Conservation (phyloP, 1,284 basidiomycete species). For the Tranzscheliella williamsii region DNA sequence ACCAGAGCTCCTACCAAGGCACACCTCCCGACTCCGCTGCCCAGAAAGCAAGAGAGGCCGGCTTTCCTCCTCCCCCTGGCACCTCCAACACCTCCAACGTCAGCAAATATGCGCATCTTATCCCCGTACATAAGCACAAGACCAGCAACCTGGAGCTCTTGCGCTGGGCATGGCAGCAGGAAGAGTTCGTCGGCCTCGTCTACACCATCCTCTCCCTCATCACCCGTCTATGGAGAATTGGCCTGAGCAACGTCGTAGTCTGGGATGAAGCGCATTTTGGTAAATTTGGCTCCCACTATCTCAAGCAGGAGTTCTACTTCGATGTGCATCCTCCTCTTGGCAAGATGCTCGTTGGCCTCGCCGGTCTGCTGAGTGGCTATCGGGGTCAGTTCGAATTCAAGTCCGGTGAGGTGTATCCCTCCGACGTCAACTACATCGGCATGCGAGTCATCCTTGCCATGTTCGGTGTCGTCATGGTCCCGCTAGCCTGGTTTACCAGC, state of each 20-base stretch:
- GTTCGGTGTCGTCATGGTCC: conserved; percentile 93
- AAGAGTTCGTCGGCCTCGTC: conserved; percentile 64
- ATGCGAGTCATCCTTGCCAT: conserved; percentile 93
- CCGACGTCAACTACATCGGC: conserved; percentile 82
- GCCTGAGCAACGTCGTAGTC: conserved; percentile 81
- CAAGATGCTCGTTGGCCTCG: conserved; percentile 96
- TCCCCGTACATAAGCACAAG: conserved; percentile 51
- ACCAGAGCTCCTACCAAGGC: background rate
- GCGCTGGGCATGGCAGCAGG: conserved; percentile 27
- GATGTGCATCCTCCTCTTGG: conserved; percentile 85
- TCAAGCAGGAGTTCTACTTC: conserved; percentile 70
- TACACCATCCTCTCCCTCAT: conserved; percentile 92
- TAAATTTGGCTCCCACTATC: conserved; percentile 76
- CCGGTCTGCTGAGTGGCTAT: conserved; percentile 87
- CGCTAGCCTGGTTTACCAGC: conserved; percentile 92
- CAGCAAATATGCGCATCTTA: conserved; percentile 51
- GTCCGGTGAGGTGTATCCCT: conserved; percentile 83
- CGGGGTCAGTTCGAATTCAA: conserved; percentile 92
- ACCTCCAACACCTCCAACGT: conserved; percentile 4
- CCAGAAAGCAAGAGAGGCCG: conserved; percentile 30
- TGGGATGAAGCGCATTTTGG: conserved; percentile 78
- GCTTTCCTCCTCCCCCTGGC: conserved; percentile 9
- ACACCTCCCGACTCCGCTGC: conserved; percentile 17
- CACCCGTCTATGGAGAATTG: conserved; percentile 92
- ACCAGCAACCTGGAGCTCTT: conserved; percentile 30